These are phyloP conservation scores for Dentipellis fragilis DNA, from an alignment of 768 basidiomycete genomes.

Conservation along the genomic window DNA sequence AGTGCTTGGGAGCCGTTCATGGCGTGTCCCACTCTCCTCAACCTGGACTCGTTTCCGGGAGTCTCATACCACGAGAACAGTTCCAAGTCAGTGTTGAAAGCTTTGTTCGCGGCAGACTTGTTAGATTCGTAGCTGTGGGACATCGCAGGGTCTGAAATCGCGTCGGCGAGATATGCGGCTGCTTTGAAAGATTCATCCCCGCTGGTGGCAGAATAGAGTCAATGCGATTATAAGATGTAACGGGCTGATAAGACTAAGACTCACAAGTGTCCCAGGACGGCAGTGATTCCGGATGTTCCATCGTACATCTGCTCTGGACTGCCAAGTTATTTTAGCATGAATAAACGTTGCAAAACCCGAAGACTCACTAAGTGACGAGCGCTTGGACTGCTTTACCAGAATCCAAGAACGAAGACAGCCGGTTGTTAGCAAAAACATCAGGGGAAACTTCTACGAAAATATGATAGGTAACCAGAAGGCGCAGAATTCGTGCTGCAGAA, in stretches of 20 bases:
- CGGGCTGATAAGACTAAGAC: neutral
- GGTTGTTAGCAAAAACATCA: constrained; percentile 29
- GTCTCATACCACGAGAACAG: constrained; percentile 21
- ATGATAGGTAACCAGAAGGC: constrained; percentile 28
- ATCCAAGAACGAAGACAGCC: constrained; percentile 27
- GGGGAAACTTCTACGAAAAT: constrained; percentile 29
- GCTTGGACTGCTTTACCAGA: constrained; percentile 18
- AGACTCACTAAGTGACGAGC: neutral
- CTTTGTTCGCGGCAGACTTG: constrained; percentile 18
- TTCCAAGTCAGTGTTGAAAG: constrained; percentile 15
- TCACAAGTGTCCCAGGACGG: constrained; percentile 5
- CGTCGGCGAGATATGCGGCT: constrained; percentile 23
- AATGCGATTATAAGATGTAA: neutral
- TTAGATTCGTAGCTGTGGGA: constrained; percentile 18
- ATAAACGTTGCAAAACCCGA: neutral
- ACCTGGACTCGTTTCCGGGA: constrained; percentile 13
- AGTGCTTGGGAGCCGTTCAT: constrained; percentile 19
- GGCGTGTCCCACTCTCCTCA: constrained; percentile 21
- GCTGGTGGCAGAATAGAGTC: neutral
- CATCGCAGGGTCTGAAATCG: constrained; percentile 20
- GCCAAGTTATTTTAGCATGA: neutral
- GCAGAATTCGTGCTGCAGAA: constrained; percentile 25
- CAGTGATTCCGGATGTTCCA: constrained; percentile 7
- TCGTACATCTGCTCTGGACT: constrained; percentile 3
- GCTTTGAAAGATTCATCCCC: constrained; percentile 23